Evolutionary conservation across 2,329 filamentous ascomycete species (phyloP).

Genomic region (Polychaeton citri): DNA sequence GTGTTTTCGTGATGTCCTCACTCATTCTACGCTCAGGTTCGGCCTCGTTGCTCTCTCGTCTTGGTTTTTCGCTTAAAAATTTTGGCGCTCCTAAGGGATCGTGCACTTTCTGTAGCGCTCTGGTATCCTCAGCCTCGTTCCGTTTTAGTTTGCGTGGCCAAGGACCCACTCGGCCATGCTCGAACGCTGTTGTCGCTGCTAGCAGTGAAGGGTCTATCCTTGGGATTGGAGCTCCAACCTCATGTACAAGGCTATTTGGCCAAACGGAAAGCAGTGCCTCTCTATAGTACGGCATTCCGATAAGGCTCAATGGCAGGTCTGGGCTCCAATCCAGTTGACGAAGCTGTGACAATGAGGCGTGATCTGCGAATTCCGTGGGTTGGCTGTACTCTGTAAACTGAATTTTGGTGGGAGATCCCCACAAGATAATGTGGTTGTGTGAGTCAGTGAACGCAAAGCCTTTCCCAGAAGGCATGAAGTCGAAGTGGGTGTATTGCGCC

Average conservation of each 20-base stretch:
- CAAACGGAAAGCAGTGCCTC: conserved; percentile 79
- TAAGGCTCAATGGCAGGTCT: conserved; percentile 67
- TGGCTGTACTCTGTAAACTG: conserved; percentile 74
- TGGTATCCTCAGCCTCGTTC: conserved; percentile 54
- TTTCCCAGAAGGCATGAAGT: conserved; percentile 78
- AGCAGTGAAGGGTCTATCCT: conserved; percentile 62
- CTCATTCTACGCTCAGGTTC: conserved; percentile 29
- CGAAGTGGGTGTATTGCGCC: conserved; percentile 62
- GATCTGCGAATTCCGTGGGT: conserved; percentile 64
- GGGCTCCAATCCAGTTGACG: conserved; percentile 24
- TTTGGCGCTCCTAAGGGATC: conserved; percentile 65
- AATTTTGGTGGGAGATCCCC: conserved; percentile 75
- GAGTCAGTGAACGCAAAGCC: conserved; percentile 69
- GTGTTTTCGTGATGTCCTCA: conserved; percentile 48
- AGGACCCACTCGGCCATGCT: conserved; percentile 35
- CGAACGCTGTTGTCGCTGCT: conserved; percentile 53
- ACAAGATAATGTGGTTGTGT: conserved; percentile 68
- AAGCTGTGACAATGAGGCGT: conserved; percentile 40
- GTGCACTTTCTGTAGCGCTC: conserved; percentile 43
- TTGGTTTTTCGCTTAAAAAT: conserved; percentile 83
- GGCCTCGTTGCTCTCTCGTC: conserved; percentile 38
- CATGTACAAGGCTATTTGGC: conserved; percentile 71
- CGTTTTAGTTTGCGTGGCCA: conserved; percentile 53
- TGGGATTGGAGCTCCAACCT: conserved; percentile 69
- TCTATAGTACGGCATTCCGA: conserved; percentile 90